Percentiles rank a stretch among this genome's conserved stretches.
Evolutionary conservation across 129 eudicot genomes (phyloP).

Genomic region (Oenanthe sinensis): DNA sequence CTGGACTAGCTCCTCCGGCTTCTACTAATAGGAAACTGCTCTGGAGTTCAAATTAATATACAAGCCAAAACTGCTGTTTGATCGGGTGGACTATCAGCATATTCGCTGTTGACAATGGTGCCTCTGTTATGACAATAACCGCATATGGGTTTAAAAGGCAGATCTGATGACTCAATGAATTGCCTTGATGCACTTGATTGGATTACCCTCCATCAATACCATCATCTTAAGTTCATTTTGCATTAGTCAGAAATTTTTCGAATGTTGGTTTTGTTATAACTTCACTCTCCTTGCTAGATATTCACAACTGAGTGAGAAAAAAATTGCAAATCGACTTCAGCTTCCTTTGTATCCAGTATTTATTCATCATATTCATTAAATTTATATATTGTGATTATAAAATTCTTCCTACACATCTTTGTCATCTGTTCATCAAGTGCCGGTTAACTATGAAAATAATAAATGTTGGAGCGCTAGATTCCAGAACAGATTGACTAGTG

Average conservation of each 20-base stretch:
- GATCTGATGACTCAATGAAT: background rate
- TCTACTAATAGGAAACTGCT: conserved; percentile 44
- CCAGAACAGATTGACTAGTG: background rate
- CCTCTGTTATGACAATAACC: background rate
- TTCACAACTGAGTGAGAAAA: background rate
- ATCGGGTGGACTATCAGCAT: background rate
- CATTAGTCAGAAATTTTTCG: background rate
- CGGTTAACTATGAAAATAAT: background rate
- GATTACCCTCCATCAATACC: background rate
- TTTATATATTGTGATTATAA: background rate
- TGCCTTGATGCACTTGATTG: background rate
- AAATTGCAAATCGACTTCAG: background rate
- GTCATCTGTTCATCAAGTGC: background rate
- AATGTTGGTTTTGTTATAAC: background rate
- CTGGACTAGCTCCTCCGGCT: conserved; percentile 86
- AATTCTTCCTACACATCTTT: background rate
- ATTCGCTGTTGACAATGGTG: background rate
- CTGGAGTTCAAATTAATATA: conserved; percentile 35
- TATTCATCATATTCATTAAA: conserved; percentile 1
- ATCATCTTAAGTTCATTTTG: background rate
- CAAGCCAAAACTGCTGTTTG: background rate
- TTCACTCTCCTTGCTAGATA: background rate
- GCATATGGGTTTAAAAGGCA: background rate
- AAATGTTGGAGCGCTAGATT: background rate
- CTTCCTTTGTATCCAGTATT: background rate